Evolutionary conservation across 345 rosid genomes (phyloP).

Genomic region (Combretum micranthum): DNA sequence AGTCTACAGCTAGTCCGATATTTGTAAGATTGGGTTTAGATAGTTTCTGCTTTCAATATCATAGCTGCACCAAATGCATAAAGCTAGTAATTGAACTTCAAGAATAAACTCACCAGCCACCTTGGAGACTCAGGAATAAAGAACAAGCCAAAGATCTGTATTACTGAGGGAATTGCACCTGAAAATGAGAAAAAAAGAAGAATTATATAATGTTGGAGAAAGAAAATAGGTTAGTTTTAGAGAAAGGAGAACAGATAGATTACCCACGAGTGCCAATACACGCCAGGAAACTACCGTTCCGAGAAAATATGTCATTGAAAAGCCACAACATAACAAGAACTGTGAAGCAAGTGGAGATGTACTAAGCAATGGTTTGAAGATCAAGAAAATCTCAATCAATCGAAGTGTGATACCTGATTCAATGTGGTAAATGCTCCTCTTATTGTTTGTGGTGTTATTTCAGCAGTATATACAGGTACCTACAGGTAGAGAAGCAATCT

Average conservation of each 20-base stretch:
- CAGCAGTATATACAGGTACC: constrained; percentile 19
- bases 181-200: constrained; percentile 15
- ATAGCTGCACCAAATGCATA: too few relatives aligned
- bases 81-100: too few relatives aligned
- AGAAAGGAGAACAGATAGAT: neutral
- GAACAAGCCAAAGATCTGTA: constrained; percentile 19
- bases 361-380: too few relatives aligned
- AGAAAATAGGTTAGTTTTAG: too few relatives aligned
- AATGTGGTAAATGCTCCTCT: constrained; percentile 16
- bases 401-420: constrained; percentile 5
- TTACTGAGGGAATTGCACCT: constrained; percentile 14
- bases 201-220: constrained; percentile 2
- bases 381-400: too few relatives aligned
- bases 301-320: constrained; percentile 13
- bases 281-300: constrained; percentile 32
- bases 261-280: constrained; percentile 19
- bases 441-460: constrained; percentile 15
- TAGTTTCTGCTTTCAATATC: too few relatives aligned
- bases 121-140: constrained; percentile 33
- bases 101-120: constrained; percentile 22
- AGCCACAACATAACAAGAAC: constrained; percentile 22
- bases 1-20: too few relatives aligned
- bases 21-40: too few relatives aligned
- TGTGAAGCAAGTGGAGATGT: neutral
- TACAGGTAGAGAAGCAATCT: neutral